Base-by-base conservation (phyloP, 306 rosid species). In the Delonix regia region DNA sequence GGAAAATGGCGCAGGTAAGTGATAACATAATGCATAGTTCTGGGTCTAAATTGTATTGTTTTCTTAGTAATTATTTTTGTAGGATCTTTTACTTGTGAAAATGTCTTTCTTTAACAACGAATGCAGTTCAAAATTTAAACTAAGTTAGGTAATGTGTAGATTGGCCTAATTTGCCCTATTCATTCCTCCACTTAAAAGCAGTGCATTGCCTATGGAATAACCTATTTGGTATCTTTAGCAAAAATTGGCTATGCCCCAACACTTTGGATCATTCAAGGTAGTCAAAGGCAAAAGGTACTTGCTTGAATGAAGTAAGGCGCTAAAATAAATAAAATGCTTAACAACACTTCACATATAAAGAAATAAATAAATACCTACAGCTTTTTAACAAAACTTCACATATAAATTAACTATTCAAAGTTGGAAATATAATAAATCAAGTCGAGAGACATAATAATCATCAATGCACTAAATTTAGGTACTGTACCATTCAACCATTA, bases 1-100 rank as follows among this genome's bases (percentile, higher is more conserved):
- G 98, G 98, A 80, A 94, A 90, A 85, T 94, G 97, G 97, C 97
- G 97, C 81, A 89, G 97, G 98, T 90, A 85, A 80, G 79, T 73
- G 76, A 14, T 74, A 42, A 52, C 78, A 14, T 74, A 42, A 52
- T 16, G 6, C 48, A 22, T 52, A 75, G 74, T 55, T 72, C 15
- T 38, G 61, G 49, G 39, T 76, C 49, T 69, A 55, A 4, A 4
- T 51, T 81, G 66, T 67, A 77, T 80, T 56, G 30, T 71, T 56
- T 64, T 22, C 2, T 70, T 9, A 42, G 61, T 27, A 21, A 55
- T 78, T 41, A 41, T 13, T 78, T 18, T 42, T 79, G 49, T 68
- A 25, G 73, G 71, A 73, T 42, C 27, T 34, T 74, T 56, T 45
- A 60, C 61, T 48, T 82, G 16, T 22, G 16, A 39, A 42, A 51